These are phyloP conservation scores for Setaria viridis DNA, from an alignment of 202 grass and related monocot genomes.

Conservation along the genomic window DNA sequence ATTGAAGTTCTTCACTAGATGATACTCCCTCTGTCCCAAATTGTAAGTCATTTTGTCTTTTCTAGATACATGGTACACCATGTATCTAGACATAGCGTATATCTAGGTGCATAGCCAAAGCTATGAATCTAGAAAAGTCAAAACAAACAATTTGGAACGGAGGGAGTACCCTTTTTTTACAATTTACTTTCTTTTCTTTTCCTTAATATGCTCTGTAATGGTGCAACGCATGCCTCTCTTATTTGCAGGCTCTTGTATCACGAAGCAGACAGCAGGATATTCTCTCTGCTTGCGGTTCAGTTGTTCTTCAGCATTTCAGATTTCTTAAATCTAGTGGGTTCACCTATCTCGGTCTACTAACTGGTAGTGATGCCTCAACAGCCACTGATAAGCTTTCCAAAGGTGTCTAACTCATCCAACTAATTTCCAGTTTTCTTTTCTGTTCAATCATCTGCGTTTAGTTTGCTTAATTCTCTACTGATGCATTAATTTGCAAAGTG, in stretches of 20 bases:
- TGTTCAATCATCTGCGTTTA: constrained; percentile 23
- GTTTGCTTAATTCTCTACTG: constrained; percentile 44
- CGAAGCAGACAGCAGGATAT: constrained; percentile 56
- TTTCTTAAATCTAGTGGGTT: constrained; percentile 76
- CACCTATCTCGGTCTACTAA: constrained; percentile 77
- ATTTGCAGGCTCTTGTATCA: constrained; percentile 76
- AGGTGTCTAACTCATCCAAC: constrained; percentile 50
- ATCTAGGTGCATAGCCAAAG: no score
- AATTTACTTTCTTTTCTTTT: constrained; percentile 34
- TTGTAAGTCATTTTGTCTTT: no score
- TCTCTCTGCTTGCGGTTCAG: constrained; percentile 56
- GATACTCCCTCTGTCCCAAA: background rate
- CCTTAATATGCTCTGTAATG: constrained; percentile 36
- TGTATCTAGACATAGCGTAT: no score
- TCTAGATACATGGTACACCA: no score
- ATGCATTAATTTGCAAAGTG: constrained; percentile 56
- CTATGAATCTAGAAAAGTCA: no score
- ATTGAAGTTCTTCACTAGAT: constrained; percentile 3
- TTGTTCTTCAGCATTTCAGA: constrained; percentile 61
- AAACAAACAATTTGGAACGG: no score
- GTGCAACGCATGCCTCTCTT: constrained; percentile 12
- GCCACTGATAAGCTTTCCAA: constrained; percentile 67
- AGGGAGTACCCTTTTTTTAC: background rate
- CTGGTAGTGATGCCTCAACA: constrained; percentile 65
- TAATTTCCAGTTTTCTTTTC: constrained; percentile 34